Base-by-base conservation (phyloP, 495 filamentous ascomycete species). In the Neurospora discreta region DNA sequence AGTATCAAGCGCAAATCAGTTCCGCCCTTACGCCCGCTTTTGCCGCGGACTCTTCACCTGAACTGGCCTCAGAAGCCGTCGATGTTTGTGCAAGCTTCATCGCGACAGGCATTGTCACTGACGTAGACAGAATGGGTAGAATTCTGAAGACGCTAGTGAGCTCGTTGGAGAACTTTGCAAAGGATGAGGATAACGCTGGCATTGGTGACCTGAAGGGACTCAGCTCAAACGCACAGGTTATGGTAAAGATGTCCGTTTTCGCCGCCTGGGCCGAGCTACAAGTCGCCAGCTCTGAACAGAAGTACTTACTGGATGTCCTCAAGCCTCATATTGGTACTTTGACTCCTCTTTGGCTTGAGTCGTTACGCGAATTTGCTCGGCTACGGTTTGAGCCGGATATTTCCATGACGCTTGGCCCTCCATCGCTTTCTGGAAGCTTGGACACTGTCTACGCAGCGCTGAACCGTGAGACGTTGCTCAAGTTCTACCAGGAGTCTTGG, bases 231-330 rank as follows among this genome's bases (percentile, higher is more conserved):
- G 95, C 95, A 3, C 91, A 94, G 72, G 93, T 97, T 38, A 99
- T 99, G 95, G 93, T 99, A 46, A 96, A 94, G 78, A 93, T 97
- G 89, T 90, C 96, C 1, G 91, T 98, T 2, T 93, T 96, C 78
- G 94, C 94, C n/a, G 95, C 94, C 9, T 99, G 95, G 95, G 96
- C 95, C n/a, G 92, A 97, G 73, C 87, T 99, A 40, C 96, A 99
- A 80, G 94, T 99, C 58, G 94, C 96, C 3, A 98, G 95, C 81
- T 90, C 89, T 33, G 95, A 98, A 75, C 94, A 98, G 71, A 89
- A 89, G 39, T 98, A 98, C 76, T 85, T 99, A 38, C 89, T 90
- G 6, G 88, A 94, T 73, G 94, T 98, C 2, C 85, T 99, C 44
- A 92, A 94, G 77, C 95, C 96, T 18, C 92, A 98, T 77, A 90